Evolutionary conservation across 768 basidiomycete genomes (phyloP).

Genomic region (Heimioporus sp.): DNA sequence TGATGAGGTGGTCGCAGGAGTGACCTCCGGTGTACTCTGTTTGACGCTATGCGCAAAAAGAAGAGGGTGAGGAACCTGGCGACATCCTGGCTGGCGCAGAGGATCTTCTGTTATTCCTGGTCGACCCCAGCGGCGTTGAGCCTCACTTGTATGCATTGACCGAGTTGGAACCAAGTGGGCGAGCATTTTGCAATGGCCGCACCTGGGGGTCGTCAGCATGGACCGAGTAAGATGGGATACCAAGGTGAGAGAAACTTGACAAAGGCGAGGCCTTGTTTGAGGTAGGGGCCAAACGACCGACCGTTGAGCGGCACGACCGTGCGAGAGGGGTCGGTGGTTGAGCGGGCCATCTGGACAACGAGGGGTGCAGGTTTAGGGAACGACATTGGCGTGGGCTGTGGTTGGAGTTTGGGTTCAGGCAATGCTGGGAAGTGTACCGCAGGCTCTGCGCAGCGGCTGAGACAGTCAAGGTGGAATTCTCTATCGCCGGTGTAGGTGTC

Average conservation of each 20-base stretch:
- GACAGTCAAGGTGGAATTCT: conserved; percentile 52
- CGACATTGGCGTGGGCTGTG: conserved; percentile 18
- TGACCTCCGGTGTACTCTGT: conserved; percentile 78
- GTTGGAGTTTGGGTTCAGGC: no score
- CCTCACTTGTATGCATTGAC: no score
- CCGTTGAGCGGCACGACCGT: conserved; percentile 22
- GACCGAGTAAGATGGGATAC: conserved; percentile 31
- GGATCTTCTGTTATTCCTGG: conserved; percentile 69
- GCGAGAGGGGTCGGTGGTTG: conserved; percentile 23
- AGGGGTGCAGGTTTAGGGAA: conserved; percentile 1
- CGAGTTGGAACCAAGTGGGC: conserved; percentile 82
- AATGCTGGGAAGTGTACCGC: neutral
- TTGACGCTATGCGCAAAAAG: conserved; percentile 58
- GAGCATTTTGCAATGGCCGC: conserved; percentile 94
- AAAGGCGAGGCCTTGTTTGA: conserved; percentile 51
- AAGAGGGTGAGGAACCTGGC: conserved; percentile 82
- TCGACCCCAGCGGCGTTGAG: conserved; percentile 86
- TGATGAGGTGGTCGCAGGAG: conserved; percentile 64
- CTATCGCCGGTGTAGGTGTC: conserved; percentile 56
- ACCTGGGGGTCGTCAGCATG: conserved; percentile 43
- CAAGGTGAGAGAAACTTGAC: conserved; percentile 92
- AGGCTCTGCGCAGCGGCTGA: conserved; percentile 43
- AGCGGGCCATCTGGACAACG: conserved; percentile 14
- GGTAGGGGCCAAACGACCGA: no score
- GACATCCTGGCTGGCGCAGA: conserved; percentile 69